phyloP scores from a whole-genome alignment of 2,329 filamentous ascomycete species.

The Claviceps africana region DNA sequence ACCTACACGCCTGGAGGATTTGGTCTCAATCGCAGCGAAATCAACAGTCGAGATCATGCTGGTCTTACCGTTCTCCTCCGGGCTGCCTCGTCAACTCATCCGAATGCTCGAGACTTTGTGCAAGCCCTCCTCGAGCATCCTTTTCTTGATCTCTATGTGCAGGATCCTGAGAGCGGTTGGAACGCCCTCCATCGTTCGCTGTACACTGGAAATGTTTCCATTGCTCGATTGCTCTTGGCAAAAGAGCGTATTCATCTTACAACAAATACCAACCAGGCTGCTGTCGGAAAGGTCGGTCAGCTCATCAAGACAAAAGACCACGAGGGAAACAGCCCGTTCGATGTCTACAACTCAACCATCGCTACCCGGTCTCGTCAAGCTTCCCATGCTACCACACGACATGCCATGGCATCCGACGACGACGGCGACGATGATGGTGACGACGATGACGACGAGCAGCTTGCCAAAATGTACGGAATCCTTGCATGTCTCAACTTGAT shows the following conservation, averaged over 20 bases:
- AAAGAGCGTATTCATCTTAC: constrained; percentile 55
- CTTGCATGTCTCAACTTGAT: background rate
- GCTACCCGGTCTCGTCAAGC: constrained; percentile 53
- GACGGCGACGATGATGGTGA: constrained; percentile 41
- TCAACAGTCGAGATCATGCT: constrained; percentile 72
- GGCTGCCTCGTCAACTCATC: constrained; percentile 60
- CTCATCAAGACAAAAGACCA: constrained; percentile 92
- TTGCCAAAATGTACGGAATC: constrained; percentile 16
- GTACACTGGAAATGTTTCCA: constrained; percentile 77
- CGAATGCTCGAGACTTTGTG: constrained; percentile 60
- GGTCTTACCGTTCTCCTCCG: constrained; percentile 78
- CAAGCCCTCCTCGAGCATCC: constrained; percentile 69
- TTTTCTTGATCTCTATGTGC: constrained; percentile 68
- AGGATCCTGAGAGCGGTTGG: constrained; percentile 90
- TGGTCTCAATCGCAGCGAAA: constrained; percentile 43
- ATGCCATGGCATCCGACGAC: constrained; percentile 40
- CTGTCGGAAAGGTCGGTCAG: constrained; percentile 50
- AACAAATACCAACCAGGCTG: constrained; percentile 41
- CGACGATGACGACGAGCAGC: constrained; percentile 29
- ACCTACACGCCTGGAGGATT: constrained; percentile 31
- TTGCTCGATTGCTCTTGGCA: constrained; percentile 69
- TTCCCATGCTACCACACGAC: constrained; percentile 30
- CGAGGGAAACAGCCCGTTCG: constrained; percentile 88
- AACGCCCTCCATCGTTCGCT: constrained; percentile 84
- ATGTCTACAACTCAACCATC: constrained; percentile 81